Evolutionary conservation across 148 eudicot species (phyloP).

Genomic region (Rheum nobile): DNA sequence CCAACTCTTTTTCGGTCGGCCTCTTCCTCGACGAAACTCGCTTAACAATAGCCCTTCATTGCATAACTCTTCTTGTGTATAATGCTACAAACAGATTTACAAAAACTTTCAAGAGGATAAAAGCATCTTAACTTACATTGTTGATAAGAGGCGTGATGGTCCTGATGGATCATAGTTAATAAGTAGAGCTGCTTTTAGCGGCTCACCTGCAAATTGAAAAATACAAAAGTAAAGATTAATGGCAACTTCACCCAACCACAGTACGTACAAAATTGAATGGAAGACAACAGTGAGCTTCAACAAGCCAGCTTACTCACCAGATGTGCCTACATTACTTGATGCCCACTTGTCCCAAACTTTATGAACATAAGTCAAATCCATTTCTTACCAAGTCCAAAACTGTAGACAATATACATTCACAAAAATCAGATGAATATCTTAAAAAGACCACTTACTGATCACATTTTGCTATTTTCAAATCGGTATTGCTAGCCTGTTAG

Average conservation of each 20-base stretch:
- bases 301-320: slow-evolving; percentile 38
- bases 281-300: neutral
- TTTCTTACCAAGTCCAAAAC: slow-evolving; percentile 12
- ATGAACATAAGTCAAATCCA: slow-evolving; percentile 74
- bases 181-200: slow-evolving; percentile 72
- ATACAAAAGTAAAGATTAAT: neutral
- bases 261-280: neutral
- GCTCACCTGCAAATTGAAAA: slow-evolving; percentile 34
- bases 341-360: slow-evolving; percentile 91
- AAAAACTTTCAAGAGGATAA: neutral
- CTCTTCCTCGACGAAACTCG: too few relatives aligned
- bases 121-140: slow-evolving; percentile 46
- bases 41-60: too few relatives aligned
- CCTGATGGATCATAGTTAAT: slow-evolving; percentile 84
- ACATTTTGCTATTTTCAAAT: neutral
- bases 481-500: too few relatives aligned
- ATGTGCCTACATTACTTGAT: slow-evolving; percentile 43
- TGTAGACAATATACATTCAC: neutral
- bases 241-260: neutral
- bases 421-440: neutral
- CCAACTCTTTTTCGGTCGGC: too few relatives aligned
- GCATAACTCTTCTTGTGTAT: neutral
- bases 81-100: neutral
- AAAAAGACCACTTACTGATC: neutral
- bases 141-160: slow-evolving; percentile 86